Conservation (phyloP, 148 eudicot genomes). For the Vaccinium myrtillus region DNA sequence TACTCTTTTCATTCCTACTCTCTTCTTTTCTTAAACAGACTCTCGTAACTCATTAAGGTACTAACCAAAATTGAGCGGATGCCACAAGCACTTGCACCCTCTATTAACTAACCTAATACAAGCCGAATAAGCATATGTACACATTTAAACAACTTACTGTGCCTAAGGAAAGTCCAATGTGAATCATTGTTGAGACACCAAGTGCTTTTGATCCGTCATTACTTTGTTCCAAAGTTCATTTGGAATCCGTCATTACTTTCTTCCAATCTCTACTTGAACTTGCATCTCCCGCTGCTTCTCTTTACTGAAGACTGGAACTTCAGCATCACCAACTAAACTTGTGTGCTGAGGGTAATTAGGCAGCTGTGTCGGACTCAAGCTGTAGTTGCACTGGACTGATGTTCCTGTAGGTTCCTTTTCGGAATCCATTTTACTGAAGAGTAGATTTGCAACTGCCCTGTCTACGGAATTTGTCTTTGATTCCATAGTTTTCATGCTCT, state of each 20-base stretch:
- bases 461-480: slow-evolving; percentile 62
- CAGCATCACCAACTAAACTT: slow-evolving; percentile 34
- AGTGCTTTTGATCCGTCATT: not conserved
- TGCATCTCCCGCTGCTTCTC: not conserved
- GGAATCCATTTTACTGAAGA: slow-evolving; percentile 50
- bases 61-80: slow-evolving; percentile 20
- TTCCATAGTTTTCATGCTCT: slow-evolving; percentile 30
- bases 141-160: not conserved
- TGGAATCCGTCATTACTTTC: not conserved
- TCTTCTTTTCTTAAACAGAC: not conserved
- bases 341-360: not conserved
- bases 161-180: not conserved
- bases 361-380: not conserved
- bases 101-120: not conserved
- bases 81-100: slow-evolving; percentile 14
- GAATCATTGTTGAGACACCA: not conserved
- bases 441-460: slow-evolving; percentile 75
- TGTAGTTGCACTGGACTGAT: slow-evolving; percentile 16
- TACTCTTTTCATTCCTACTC: not conserved
- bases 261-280: not conserved
- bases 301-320: slow-evolving; percentile 40
- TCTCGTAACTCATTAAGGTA: not conserved
- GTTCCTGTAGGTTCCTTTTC: slow-evolving; percentile 19
- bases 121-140: slow-evolving; percentile 3
- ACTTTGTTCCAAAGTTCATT: not conserved